Percentiles rank a stretch among this genome's conserved stretches.
Evolutionary conservation across 2,329 filamentous ascomycete species (phyloP).

Genomic region (Botrytis elliptica): DNA sequence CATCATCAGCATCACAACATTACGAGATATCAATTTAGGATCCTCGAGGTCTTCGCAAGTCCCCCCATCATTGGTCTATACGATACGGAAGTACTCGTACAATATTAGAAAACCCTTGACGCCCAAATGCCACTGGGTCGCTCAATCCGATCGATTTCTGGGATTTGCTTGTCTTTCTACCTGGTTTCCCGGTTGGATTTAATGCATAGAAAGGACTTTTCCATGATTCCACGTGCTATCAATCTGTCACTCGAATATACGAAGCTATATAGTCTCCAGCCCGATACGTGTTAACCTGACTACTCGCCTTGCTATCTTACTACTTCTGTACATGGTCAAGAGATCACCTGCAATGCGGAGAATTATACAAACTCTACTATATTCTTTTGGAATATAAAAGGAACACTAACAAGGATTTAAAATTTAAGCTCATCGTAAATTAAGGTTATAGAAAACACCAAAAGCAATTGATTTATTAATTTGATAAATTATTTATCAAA

Average conservation of each 20-base stretch:
- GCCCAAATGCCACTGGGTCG: slow-evolving; percentile 6
- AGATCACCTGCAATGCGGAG: slow-evolving; percentile 11
- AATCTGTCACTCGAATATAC: not conserved
- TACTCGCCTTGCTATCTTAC: not conserved
- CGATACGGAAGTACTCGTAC: not conserved
- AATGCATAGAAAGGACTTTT: not conserved
- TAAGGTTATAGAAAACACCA: too few species aligned
- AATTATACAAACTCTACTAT: not conserved
- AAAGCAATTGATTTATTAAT: too few species aligned
- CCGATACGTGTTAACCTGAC: not conserved
- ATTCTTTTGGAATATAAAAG: too few species aligned
- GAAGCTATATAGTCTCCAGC: not conserved
- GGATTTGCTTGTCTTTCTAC: not conserved
- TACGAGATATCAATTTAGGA: not conserved
- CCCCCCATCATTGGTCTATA: not conserved
- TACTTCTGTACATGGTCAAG: not conserved
- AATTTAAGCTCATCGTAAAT: too few species aligned
- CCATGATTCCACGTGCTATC: not conserved
- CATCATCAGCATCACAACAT: not conserved
- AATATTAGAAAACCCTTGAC: slow-evolving; percentile 2
- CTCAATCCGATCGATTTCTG: not conserved
- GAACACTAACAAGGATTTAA: too few species aligned
- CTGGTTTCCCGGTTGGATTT: not conserved
- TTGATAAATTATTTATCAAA: too few species aligned
- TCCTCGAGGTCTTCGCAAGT: not conserved